Base-by-base conservation (phyloP, 768 basidiomycete species). In the Lactarius deliciosus region DNA sequence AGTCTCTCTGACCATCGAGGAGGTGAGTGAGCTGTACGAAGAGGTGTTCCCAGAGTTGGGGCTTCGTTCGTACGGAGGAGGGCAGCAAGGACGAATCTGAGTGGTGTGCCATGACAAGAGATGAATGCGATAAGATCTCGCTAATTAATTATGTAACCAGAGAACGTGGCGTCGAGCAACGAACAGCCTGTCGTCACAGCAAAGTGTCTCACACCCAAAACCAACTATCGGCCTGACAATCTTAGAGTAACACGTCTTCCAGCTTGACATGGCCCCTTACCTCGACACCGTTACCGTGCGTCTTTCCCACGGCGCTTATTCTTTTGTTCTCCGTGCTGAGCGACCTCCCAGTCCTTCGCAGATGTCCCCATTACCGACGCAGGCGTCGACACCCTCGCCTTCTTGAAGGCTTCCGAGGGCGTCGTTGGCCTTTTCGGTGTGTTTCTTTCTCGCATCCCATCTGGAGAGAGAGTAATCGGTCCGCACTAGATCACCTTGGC, bases 381-480 rank as follows among this genome's bases (percentile, higher is more conserved):
- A 72, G 96, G 96, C 68, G 86, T 98, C 75, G 89, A 98, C 76
- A 98, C 97, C 18, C 75, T 85, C 55, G 80, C 82, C 57, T 99
- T 98, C 80, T 83, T 96, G 72, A 88, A 96, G 72, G 97, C 96
- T 9, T 82, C 92, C 1, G 83, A 91, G 64, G 96, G 94, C 45
- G 83, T 99, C 56, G 90, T 95, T 66, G 88, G 89, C 64, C 79
- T 98, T 72, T 97, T 99, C 75, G 94, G 96, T 97, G 71, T 65
- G 85, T 75, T 36, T 61, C 50, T 50, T 22, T 32, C 28, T 36
- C 22, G 56, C 32, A 40, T 54, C 25, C 56, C 43, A 9, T 40
- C 57, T 45, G 9, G 38, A 45, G 20, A 7, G 11, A 25, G 36
- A 57, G 41, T 43, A 43, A 57, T 57, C 28, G 25, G 32, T 50